These are phyloP conservation scores for Aspergillus ibericus DNA, from an alignment of 2,329 filamentous ascomycete genomes.

Conservation along the genomic window DNA sequence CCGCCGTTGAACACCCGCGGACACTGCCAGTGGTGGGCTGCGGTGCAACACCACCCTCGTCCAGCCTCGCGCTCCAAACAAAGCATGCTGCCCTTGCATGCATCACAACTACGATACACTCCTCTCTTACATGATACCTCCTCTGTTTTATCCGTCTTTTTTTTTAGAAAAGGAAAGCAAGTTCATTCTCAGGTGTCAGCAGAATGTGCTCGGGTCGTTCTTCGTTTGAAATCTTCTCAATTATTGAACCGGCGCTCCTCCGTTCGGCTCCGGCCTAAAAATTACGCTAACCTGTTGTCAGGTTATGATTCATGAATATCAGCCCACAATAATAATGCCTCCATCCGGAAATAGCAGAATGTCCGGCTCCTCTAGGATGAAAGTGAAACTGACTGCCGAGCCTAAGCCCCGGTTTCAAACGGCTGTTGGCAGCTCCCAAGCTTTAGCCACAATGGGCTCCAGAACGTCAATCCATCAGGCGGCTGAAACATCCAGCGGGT, in stretches of 20 bases:
- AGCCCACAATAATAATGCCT: neutral
- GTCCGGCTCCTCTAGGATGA: neutral
- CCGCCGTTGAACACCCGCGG: neutral
- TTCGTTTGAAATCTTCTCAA: neutral
- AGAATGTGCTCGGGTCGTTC: neutral
- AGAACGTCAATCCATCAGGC: slow-evolving; percentile 3
- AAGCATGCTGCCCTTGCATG: neutral
- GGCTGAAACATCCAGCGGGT: slow-evolving; percentile 13
- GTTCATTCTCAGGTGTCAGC: neutral
- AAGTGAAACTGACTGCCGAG: slow-evolving; percentile 10
- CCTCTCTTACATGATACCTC: neutral
- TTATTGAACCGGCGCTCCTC: neutral
- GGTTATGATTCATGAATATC: neutral
- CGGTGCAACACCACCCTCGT: neutral
- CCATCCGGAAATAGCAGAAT: neutral
- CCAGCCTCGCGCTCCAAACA: neutral
- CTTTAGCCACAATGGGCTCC: slow-evolving; percentile 1
- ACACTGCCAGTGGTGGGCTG: neutral
- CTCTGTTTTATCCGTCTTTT: neutral
- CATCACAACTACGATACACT: neutral
- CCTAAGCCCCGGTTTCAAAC: neutral
- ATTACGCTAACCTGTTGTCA: neutral
- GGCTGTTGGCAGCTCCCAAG: neutral
- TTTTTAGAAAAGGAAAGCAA: neutral
- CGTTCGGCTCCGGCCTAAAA: neutral